Evolutionary conservation across 2,329 filamentous ascomycete genomes (phyloP).

Genomic region (Penicillium brasilianum): DNA sequence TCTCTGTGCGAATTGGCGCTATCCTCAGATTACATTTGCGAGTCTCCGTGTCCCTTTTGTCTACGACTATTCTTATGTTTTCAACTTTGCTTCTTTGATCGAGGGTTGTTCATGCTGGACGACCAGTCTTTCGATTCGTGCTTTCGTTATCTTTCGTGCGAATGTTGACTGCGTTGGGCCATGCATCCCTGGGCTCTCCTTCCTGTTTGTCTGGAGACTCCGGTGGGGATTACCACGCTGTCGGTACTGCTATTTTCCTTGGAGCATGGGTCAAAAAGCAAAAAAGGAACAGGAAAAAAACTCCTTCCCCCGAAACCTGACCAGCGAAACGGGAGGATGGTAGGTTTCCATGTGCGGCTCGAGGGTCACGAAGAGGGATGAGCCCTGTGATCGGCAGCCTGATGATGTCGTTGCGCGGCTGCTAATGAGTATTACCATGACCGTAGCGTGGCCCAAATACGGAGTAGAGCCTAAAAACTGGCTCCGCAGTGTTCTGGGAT

Average conservation of each 20-base stretch:
- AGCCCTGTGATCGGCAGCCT: constrained; percentile 23
- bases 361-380: constrained; percentile 14
- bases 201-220: neutral
- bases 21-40: neutral
- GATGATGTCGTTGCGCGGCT: constrained; percentile 28
- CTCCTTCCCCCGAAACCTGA: neutral
- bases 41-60: neutral
- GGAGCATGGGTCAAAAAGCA: neutral
- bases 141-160: neutral
- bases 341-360: constrained; percentile 18
- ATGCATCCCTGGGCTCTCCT: neutral
- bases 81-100: neutral
- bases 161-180: neutral
- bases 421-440: neutral
- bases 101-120: neutral
- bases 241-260: neutral
- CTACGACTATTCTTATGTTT: neutral
- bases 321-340: neutral
- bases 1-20: neutral
- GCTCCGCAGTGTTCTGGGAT: neutral
- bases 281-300: neutral
- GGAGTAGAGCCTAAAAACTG: neutral
- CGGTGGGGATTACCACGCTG: constrained; percentile 8
- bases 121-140: neutral
- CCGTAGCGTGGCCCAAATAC: neutral